These are phyloP conservation scores for Aeschynomene evenia DNA, from an alignment of 306 rosid genomes.

Conservation along the genomic window DNA sequence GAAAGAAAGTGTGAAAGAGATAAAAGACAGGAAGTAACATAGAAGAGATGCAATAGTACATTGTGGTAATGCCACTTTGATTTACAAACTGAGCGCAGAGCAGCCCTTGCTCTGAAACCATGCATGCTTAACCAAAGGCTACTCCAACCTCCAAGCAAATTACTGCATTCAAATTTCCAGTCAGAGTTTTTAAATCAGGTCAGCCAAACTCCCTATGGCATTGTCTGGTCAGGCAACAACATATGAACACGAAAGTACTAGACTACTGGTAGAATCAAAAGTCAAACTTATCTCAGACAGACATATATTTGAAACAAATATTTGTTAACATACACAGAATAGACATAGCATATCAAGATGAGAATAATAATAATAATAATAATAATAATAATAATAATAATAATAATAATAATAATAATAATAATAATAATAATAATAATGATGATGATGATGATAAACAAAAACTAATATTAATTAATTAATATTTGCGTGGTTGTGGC, in stretches of 20 bases:
- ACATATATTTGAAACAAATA: no score
- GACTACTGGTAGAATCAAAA: background rate
- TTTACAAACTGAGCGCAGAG: conserved; percentile 40
- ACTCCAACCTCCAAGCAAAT: background rate
- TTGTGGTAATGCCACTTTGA: conserved; percentile 37
- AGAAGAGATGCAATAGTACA: conserved; percentile 26
- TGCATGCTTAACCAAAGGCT: conserved; percentile 20
- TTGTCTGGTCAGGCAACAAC: no score
- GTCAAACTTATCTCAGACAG: background rate
- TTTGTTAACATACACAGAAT: no score
- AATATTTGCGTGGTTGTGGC: no score
- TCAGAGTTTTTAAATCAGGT: background rate
- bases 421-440: no score
- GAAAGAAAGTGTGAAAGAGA: background rate
- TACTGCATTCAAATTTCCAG: background rate
- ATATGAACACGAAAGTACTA: background rate
- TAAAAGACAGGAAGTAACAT: background rate
- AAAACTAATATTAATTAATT: no score
- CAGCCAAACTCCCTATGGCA: background rate
- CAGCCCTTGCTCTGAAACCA: conserved; percentile 41
- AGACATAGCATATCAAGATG: no score
- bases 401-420: no score
- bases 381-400: no score
- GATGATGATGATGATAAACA: no score
- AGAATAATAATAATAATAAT: no score